phyloP scores from a whole-genome alignment of 306 rosid species.

The Ormosia semicastrata region DNA sequence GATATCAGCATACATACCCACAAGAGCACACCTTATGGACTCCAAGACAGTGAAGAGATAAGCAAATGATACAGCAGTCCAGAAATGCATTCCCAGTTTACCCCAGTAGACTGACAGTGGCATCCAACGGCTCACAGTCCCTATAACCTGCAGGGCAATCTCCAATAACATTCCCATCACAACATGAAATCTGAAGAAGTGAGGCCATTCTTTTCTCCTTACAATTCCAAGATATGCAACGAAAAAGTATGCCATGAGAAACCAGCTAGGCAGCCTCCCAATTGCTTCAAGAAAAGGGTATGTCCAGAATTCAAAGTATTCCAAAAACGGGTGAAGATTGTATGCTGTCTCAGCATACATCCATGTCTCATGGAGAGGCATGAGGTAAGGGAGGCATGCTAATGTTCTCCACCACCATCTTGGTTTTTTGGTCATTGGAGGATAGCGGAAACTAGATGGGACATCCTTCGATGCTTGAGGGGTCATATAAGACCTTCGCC shows the following conservation, averaged over 20 bases:
- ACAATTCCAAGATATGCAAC: slow-evolving; percentile 90
- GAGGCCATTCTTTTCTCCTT: slow-evolving; percentile 98
- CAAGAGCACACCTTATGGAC: slow-evolving; percentile 78
- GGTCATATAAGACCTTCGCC: slow-evolving; percentile 24
- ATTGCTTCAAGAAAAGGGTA: slow-evolving; percentile 83
- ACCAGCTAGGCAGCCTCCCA: slow-evolving; percentile 88
- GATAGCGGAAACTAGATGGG: slow-evolving; percentile 72
- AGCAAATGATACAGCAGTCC: slow-evolving; percentile 65
- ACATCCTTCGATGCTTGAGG: slow-evolving; percentile 81
- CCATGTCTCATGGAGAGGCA: slow-evolving; percentile 98
- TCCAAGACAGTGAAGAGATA: slow-evolving; percentile 81
- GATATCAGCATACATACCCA: slow-evolving; percentile 90
- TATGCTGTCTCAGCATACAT: slow-evolving; percentile 96
- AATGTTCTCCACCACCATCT: slow-evolving; percentile 96
- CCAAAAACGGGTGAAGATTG: slow-evolving; percentile 74
- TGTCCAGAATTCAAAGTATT: slow-evolving; percentile 54
- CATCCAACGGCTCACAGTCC: slow-evolving; percentile 94
- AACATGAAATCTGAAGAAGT: slow-evolving; percentile 88
- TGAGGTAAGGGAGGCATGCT: slow-evolving; percentile 89
- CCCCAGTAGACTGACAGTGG: slow-evolving; percentile 80
- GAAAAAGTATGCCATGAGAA: slow-evolving; percentile 88
- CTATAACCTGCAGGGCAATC: slow-evolving; percentile 87
- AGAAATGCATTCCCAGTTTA: slow-evolving; percentile 91
- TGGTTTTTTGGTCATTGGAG: slow-evolving; percentile 89
- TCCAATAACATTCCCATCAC: slow-evolving; percentile 94